Conservation (phyloP, 2,329 filamentous ascomycete genomes). For the Madurella mycetomatis region DNA sequence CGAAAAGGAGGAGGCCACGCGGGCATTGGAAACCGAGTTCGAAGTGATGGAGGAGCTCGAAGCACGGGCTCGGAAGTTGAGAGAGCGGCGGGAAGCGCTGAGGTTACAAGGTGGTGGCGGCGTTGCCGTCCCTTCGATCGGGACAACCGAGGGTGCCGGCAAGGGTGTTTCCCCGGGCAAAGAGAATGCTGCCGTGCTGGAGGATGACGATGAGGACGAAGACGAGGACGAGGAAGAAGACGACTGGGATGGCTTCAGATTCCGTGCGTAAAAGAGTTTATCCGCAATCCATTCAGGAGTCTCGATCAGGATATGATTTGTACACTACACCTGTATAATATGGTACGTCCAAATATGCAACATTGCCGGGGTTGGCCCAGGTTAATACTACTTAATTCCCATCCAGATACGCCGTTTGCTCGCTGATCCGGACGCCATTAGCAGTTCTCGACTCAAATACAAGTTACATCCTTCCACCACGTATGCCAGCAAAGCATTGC, state of each 20-base stretch:
- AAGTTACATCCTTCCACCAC: neutral
- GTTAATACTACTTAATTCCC: too few relatives aligned
- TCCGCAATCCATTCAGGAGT: neutral
- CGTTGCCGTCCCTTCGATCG: slow-evolving; percentile 14
- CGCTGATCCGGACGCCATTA: too few relatives aligned
- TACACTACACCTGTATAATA: slow-evolving; percentile 10
- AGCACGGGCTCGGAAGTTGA: slow-evolving; percentile 62
- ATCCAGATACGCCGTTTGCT: too few relatives aligned
- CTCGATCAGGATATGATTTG: neutral
- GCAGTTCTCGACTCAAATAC: neutral
- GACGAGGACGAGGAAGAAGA: slow-evolving; percentile 45
- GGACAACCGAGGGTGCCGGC: slow-evolving; percentile 24
- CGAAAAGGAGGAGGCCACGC: slow-evolving; percentile 70
- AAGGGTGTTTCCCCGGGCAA: slow-evolving; percentile 28
- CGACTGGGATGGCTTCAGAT: slow-evolving; percentile 59
- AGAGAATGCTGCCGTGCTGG: slow-evolving; percentile 28
- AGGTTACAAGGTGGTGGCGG: slow-evolving; percentile 31
- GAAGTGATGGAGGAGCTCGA: slow-evolving; percentile 80
- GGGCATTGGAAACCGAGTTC: slow-evolving; percentile 71
- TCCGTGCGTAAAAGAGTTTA: slow-evolving; percentile 30
- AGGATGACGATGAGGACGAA: slow-evolving; percentile 32
- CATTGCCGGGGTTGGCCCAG: too few relatives aligned
- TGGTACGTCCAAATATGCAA: slow-evolving; percentile 4
- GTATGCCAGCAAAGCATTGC: neutral
- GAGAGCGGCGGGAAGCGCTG: slow-evolving; percentile 66